A percentile compares a stretch with the other conserved stretches of the same genome.
phyloP scores from a whole-genome alignment of 1,284 basidiomycete genomes.

The Cryptococcus sp. region DNA sequence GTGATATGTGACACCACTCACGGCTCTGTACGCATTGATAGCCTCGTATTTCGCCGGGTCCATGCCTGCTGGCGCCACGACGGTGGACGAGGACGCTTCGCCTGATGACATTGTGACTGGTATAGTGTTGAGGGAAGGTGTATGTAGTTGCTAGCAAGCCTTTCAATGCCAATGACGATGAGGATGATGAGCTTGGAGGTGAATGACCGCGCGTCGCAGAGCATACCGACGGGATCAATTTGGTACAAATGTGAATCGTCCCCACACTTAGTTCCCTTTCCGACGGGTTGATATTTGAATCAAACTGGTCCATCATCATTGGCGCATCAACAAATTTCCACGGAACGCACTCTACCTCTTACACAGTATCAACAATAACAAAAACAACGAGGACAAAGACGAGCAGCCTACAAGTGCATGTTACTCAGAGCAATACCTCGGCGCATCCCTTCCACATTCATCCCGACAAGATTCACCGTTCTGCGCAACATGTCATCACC shows the following conservation, averaged over 20 bases:
- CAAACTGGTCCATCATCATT: slow-evolving; percentile 5
- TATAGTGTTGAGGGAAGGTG: too few relatives aligned
- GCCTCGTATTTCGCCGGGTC: slow-evolving; percentile 52
- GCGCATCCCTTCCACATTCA: not conserved
- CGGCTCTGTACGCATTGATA: slow-evolving; percentile 53
- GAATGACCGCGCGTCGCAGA: not conserved
- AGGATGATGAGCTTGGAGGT: slow-evolving; percentile 1
- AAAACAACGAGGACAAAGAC: not conserved
- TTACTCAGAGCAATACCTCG: not conserved
- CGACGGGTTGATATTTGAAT: not conserved
- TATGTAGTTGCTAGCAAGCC: too few relatives aligned
- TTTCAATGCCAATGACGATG: not conserved
- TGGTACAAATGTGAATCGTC: not conserved
- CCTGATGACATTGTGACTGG: slow-evolving; percentile 13
- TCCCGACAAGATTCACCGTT: too few relatives aligned
- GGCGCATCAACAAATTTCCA: not conserved
- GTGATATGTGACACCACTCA: slow-evolving; percentile 24
- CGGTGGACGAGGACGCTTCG: slow-evolving; percentile 35
- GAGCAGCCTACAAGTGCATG: slow-evolving; percentile 1
- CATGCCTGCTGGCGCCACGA: slow-evolving; percentile 37
- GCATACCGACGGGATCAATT: not conserved
- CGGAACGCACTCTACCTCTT: not conserved
- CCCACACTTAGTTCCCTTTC: slow-evolving; percentile 26
- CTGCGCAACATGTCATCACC: slow-evolving; percentile 2
- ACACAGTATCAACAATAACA: too few relatives aligned